A percentile compares a stretch with the other conserved stretches of the same genome.
phyloP scores from a whole-genome alignment of 1,284 basidiomycete species.

The Fomes fomentarius region DNA sequence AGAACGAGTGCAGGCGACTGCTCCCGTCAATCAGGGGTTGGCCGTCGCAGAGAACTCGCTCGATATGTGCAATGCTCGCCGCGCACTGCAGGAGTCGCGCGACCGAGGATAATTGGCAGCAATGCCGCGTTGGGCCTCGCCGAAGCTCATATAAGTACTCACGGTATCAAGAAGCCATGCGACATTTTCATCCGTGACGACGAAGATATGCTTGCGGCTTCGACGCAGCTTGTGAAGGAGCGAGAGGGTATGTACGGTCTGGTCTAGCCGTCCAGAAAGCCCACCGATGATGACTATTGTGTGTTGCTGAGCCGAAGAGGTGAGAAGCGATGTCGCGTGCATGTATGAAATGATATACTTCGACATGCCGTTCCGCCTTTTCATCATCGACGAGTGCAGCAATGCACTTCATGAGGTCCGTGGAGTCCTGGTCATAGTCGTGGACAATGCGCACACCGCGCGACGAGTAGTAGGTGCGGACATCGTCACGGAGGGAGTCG shows the following conservation, averaged over 20 bases:
- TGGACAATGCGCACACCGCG: conserved; percentile 69
- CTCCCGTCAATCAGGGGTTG: too few relatives aligned
- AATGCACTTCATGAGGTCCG: conserved; percentile 95
- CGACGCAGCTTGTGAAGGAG: conserved; percentile 82
- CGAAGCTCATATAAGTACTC: too few relatives aligned
- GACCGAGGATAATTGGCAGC: too few relatives aligned
- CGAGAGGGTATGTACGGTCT: conserved; percentile 91
- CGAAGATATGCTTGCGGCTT: conserved; percentile 66
- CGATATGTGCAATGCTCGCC: too few relatives aligned
- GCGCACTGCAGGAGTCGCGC: neutral
- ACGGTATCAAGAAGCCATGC: conserved; percentile 88
- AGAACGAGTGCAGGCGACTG: too few relatives aligned
- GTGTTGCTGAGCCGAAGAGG: conserved; percentile 48
- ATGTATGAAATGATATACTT: conserved; percentile 34
- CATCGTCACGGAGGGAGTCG: conserved; percentile 84
- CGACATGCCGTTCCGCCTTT: conserved; percentile 34
- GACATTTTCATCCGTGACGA: conserved; percentile 84
- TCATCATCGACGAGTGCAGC: conserved; percentile 62
- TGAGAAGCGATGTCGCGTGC: neutral
- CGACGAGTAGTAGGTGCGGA: conserved; percentile 67
- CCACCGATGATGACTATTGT: conserved; percentile 87
- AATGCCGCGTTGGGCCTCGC: too few relatives aligned
- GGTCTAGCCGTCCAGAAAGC: conserved; percentile 89
- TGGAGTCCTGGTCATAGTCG: conserved; percentile 81
- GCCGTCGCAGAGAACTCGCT: too few relatives aligned